Evolutionary conservation across 352 stramenopile species (phyloP).

Genomic region (Phytophthora fragariae): DNA sequence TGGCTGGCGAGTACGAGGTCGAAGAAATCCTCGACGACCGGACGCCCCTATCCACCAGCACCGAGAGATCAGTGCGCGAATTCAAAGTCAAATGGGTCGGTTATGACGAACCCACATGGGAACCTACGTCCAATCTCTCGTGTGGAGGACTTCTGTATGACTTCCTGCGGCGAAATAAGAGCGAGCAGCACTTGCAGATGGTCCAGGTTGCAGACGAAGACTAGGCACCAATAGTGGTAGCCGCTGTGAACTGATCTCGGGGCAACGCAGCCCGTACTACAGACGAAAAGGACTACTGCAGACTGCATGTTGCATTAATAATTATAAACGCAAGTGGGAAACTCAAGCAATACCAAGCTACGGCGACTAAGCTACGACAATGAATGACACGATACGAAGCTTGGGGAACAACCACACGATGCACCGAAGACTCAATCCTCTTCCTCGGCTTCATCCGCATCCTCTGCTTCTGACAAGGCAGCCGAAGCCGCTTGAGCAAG

Average conservation of each 20-base stretch:
- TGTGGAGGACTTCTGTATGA: slow-evolving; percentile 3
- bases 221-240: neutral
- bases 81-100: slow-evolving; percentile 11
- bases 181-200: slow-evolving; percentile 1
- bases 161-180: neutral
- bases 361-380: too few species aligned
- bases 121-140: slow-evolving; percentile 2
- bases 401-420: too few species aligned
- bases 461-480: too few species aligned
- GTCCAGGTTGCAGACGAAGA: neutral
- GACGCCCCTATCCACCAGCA: neutral
- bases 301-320: neutral
- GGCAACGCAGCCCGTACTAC: neutral
- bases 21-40: neutral
- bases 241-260: neutral
- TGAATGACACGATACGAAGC: too few species aligned
- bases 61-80: neutral
- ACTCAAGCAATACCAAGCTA: neutral
- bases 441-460: too few species aligned
- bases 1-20: neutral
- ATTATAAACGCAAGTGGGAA: neutral
- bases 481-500: too few species aligned
- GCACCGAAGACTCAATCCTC: too few species aligned
- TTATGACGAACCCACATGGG: slow-evolving; percentile 2
- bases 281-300: neutral